Evolutionary conservation across 2,329 filamentous ascomycete genomes (phyloP).

Genomic region (Coniochaeta ligniaria): DNA sequence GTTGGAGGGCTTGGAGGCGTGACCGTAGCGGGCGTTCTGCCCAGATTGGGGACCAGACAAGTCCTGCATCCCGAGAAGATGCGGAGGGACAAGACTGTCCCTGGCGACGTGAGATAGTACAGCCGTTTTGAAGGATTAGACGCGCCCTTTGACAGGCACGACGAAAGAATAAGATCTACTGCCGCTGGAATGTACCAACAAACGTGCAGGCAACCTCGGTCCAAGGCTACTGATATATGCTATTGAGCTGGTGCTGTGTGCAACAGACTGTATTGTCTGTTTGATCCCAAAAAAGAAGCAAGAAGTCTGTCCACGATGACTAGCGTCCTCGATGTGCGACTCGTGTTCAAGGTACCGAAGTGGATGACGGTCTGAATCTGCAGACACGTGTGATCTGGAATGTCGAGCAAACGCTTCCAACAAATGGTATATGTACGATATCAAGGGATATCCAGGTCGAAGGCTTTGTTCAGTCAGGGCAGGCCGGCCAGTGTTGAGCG

Average conservation of each 20-base stretch:
- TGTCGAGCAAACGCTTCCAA: not conserved
- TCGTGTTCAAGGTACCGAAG: not conserved
- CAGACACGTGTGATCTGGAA: not conserved
- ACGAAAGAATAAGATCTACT: slow-evolving; percentile 15
- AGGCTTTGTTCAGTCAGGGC: not conserved
- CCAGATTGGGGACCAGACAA: slow-evolving; percentile 52
- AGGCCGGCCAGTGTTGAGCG: not conserved
- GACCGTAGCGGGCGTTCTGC: slow-evolving; percentile 52
- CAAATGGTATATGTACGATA: not conserved
- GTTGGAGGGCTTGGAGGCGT: slow-evolving; percentile 73
- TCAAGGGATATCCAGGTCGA: not conserved
- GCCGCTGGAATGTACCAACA: slow-evolving; percentile 12
- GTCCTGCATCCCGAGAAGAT: slow-evolving; percentile 88
- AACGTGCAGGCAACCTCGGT: not conserved
- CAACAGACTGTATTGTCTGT: not conserved
- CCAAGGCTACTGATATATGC: not conserved
- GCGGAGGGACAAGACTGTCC: slow-evolving; percentile 83
- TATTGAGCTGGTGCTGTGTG: not conserved
- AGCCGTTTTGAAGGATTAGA: slow-evolving; percentile 68
- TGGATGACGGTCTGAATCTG: not conserved
- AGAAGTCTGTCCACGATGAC: not conserved
- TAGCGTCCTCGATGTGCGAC: not conserved
- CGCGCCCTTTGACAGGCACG: slow-evolving; percentile 49
- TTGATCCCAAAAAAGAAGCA: not conserved
- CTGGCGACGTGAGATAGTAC: slow-evolving; percentile 68